Conservation (phyloP, 2,329 filamentous ascomycete genomes). For the Arthrobotrys pseudoclavata region DNA sequence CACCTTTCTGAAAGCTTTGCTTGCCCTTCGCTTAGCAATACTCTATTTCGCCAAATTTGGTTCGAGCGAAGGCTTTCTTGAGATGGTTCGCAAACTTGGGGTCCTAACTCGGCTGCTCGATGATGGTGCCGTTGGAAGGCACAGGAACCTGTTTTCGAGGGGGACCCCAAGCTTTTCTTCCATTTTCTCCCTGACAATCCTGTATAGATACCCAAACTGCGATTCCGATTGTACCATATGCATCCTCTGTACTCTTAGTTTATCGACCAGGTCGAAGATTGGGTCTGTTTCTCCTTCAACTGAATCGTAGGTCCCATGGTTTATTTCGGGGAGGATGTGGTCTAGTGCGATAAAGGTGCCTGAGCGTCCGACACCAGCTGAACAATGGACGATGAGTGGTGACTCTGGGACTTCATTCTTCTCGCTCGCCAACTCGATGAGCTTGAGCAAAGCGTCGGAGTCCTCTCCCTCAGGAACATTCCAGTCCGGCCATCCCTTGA, state of each 20-base stretch:
- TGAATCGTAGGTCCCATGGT: slow-evolving; percentile 75
- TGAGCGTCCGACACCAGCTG: slow-evolving; percentile 91
- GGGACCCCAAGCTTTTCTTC: slow-evolving; percentile 63
- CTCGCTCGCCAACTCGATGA: slow-evolving; percentile 69
- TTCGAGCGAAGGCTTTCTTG: slow-evolving; percentile 52
- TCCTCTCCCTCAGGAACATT: slow-evolving; percentile 68
- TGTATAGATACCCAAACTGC: slow-evolving; percentile 90
- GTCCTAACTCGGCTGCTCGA: slow-evolving; percentile 38
- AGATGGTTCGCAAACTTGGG: slow-evolving; percentile 43
- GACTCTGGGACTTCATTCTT: slow-evolving; percentile 64
- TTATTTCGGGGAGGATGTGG: slow-evolving; percentile 85
- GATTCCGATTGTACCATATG: slow-evolving; percentile 93
- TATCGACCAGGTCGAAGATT: slow-evolving; percentile 83
- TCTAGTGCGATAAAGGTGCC: slow-evolving; percentile 98
- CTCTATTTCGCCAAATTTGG: slow-evolving; percentile 50
- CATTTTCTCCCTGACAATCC: slow-evolving; percentile 79
- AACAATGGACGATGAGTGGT: slow-evolving; percentile 70
- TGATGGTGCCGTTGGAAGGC: slow-evolving; percentile 30
- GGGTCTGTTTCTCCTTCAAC: slow-evolving; percentile 72
- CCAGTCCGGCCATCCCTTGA: slow-evolving; percentile 65
- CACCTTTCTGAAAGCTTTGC: slow-evolving; percentile 8
- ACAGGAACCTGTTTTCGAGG: slow-evolving; percentile 64
- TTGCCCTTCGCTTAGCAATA: slow-evolving; percentile 32
- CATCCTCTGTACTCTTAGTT: slow-evolving; percentile 85
- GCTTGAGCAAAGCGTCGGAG: slow-evolving; percentile 69